Percentiles rank a stretch among this genome's conserved stretches.
phyloP scores from a whole-genome alignment of 176 grass and related monocot genomes.

The Lolium multiflorum region DNA sequence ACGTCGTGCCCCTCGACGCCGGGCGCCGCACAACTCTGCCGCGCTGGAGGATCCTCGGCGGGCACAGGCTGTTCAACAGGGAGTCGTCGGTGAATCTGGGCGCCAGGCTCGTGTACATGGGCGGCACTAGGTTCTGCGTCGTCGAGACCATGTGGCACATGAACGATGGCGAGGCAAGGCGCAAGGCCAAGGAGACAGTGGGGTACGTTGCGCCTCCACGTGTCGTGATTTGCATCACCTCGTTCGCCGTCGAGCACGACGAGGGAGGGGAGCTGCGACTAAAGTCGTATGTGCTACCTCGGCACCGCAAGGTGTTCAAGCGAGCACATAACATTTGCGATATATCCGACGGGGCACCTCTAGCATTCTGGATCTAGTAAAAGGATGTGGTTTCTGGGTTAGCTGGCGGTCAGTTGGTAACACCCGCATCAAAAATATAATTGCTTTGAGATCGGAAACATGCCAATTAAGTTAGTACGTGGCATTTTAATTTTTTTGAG shows the following conservation, averaged over 20 bases:
- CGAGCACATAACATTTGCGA: background rate
- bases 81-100: background rate
- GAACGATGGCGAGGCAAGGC: background rate
- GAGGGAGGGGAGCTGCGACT: background rate
- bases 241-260: background rate
- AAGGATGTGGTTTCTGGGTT: too few species aligned
- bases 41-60: background rate
- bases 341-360: background rate
- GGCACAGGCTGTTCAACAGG: background rate
- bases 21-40: background rate
- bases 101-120: constrained; percentile 19
- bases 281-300: background rate
- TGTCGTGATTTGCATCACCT: constrained; percentile 13
- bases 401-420: too few species aligned
- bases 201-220: background rate
- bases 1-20: background rate
- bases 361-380: constrained; percentile 27
- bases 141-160: background rate
- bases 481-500: too few species aligned
- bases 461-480: too few species aligned
- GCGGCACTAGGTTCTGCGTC: constrained; percentile 1
- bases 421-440: too few species aligned
- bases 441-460: too few species aligned
- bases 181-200: background rate
- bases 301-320: background rate